Evolutionary conservation across 257 asterid genomes (phyloP), one percentile per base, ranked within the genome.

Genomic region (Solanum paucissectum): DNA sequence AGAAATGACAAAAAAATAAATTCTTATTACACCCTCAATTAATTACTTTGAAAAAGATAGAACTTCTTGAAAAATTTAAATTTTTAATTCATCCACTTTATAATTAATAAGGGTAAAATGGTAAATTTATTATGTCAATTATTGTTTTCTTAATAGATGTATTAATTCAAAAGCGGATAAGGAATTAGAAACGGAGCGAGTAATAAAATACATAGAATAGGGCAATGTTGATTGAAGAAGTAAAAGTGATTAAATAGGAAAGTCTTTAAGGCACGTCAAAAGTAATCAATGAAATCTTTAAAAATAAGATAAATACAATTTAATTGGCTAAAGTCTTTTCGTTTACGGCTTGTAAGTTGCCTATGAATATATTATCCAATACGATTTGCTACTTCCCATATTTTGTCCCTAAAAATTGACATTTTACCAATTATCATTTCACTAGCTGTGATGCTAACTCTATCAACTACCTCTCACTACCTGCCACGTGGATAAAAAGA

Each of bases 301-400:
- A 81, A 46, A 7, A 18, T 23, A 44, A 79, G 18, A 23, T 42
- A 40, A 79, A 42, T 14, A 40, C 21, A 49, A 81, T 81, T 46
- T 9, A 62, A 29, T 46, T 21, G 55, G 37, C 3, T 4, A 6
- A 87, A 42, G 38, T 42, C 37, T 3, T 46, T 82, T 34, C 27
- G 27, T 5, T 5, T 10, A 18, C 68, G 42, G 2, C 69, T 33
- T 2, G 33, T 2, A 33, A 27, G 68, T 25, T 77, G 55, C 60
- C 60, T 33, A 49, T 46, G 29, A 62, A 60, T 25, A 46, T 58
- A 69, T 83, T 83, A 81, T 66, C 34, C 7, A 0, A 40, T 37
- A 44, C 87, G 32, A n/a, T 36, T 83, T 64, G 21, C 82, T 40
- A 11, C 82, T 52, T 87, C 38, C 86, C 75, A 87, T 82, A 42